phyloP scores from a whole-genome alignment of 176 grass and related monocot species.

The Aegilops bicornis region DNA sequence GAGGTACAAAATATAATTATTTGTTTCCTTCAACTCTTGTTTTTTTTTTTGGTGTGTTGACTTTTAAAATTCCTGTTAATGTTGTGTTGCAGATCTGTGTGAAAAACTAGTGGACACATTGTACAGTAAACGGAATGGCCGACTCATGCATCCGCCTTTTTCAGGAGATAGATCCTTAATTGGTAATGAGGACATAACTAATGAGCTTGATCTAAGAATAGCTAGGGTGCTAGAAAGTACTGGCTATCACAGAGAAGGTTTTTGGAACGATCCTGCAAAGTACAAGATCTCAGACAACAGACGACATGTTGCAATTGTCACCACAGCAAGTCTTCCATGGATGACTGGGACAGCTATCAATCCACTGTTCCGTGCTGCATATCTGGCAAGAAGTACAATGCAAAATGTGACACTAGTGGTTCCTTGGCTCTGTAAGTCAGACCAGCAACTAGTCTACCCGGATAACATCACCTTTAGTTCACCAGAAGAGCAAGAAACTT shows the following conservation, averaged over 20 bases:
- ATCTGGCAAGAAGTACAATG: constrained; percentile 72
- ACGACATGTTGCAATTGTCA: constrained; percentile 85
- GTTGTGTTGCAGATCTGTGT: constrained; percentile 63
- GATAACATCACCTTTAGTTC: constrained; percentile 71
- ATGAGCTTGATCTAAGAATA: constrained; percentile 88
- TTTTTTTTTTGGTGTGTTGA: neutral
- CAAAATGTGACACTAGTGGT: constrained; percentile 83
- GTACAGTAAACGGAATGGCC: constrained; percentile 56
- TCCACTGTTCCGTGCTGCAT: constrained; percentile 91
- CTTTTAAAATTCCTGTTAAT: constrained; percentile 1
- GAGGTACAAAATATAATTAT: constrained; percentile 47
- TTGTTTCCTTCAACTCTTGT: neutral
- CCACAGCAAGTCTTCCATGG: constrained; percentile 96
- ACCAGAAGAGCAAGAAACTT: constrained; percentile 81
- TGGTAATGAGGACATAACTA: constrained; percentile 44
- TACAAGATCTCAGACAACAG: constrained; percentile 51
- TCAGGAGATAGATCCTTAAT: constrained; percentile 47
- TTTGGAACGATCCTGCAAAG: constrained; percentile 51
- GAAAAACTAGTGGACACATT: constrained; percentile 63
- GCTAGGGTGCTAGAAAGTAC: constrained; percentile 73
- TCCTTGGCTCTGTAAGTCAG: constrained; percentile 80
- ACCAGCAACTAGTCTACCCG: constrained; percentile 87
- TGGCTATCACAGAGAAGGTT: constrained; percentile 63
- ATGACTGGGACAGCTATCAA: constrained; percentile 98
- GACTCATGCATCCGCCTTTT: constrained; percentile 43